A percentile compares a stretch with the other conserved stretches of the same genome.
Evolutionary conservation across 768 basidiomycete species (phyloP).

Genomic region (Tephrocybe sp.): DNA sequence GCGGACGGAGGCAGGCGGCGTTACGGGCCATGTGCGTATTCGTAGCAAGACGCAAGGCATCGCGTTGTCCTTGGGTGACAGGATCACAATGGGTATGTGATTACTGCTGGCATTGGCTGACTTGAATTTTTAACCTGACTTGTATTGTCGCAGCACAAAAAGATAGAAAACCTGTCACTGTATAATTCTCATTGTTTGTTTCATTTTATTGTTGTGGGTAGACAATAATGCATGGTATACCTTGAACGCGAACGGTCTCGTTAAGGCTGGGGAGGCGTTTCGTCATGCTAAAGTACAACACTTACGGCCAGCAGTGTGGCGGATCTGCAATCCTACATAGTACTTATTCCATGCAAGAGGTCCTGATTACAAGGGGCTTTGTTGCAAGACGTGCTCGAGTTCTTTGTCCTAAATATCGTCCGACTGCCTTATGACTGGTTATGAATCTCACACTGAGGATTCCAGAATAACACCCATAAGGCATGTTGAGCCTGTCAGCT

Average conservation of each 20-base stretch:
- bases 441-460: too few relatives aligned
- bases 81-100: slow-evolving; percentile 65
- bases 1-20: slow-evolving; percentile 73
- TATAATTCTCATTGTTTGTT: slow-evolving; percentile 22
- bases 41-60: slow-evolving; percentile 98
- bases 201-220: slow-evolving; percentile 5
- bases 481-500: background rate
- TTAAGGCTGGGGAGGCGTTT: background rate
- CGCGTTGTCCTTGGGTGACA: slow-evolving; percentile 90
- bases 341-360: too few relatives aligned
- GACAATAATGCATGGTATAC: slow-evolving; percentile 6
- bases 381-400: too few relatives aligned
- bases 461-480: too few relatives aligned
- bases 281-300: too few relatives aligned
- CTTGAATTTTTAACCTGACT: slow-evolving; percentile 1
- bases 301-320: too few relatives aligned
- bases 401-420: background rate
- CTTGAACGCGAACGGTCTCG: background rate
- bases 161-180: slow-evolving; percentile 36
- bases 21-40: slow-evolving; percentile 94
- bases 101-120: background rate
- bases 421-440: too few relatives aligned
- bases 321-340: too few relatives aligned
- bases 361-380: too few relatives aligned
- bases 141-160: slow-evolving; percentile 34